Evolutionary conservation across 495 filamentous ascomycete genomes (phyloP), one percentile per base, ranked within the genome.

Genomic region (Neurospora discreta): DNA sequence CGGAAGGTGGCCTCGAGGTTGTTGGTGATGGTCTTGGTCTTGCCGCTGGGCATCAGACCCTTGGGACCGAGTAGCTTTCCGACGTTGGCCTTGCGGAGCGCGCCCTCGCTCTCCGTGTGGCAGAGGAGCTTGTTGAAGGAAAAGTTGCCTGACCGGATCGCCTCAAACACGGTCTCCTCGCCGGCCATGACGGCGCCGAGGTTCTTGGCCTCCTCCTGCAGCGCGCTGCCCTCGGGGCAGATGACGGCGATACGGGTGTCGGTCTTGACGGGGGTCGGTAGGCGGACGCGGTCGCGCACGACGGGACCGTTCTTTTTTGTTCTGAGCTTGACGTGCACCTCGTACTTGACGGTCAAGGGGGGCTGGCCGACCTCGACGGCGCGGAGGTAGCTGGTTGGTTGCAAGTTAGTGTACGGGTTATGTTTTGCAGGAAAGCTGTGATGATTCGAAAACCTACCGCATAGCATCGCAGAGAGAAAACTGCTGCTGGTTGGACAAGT

Each of bases 401-500:
- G 3, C 38, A 74, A 41, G 30, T 13, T 36, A 36, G 20, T n/a
- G 10, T 26, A 15, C 10, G 0, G 33, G 40, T 16, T 52, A 3
- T 8, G 18, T 2, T 13, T 18, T 18, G 5, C 3, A 23, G 10
- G 13, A 46, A 1, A 36, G 33, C 33, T 36, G 33, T 4, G 43
- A n/a, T 44, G n/a, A 46, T 46, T 52, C 20, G 44, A 5, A 5
- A 30, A 75, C 87, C 67, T 87, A 95, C 92, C 94, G 88, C 90
- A 99, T 96, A 8, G 95, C 95, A 84, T 99, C 95, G 75, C 91
- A 92, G 13, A 99, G 86, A 6, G 92, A 86, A 78, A 89, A 95
- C 74, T 92, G 89, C 42, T 92, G 77, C 83, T 74, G 89, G 82
- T 74, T 87, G 75, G 84, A 33, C 79, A 85, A 79, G 87, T 97